Percentiles rank a stretch among this genome's conserved stretches.
Conservation (phyloP, 371 early-diverging fungal genomes). For the Chytridium lagenaria region DNA sequence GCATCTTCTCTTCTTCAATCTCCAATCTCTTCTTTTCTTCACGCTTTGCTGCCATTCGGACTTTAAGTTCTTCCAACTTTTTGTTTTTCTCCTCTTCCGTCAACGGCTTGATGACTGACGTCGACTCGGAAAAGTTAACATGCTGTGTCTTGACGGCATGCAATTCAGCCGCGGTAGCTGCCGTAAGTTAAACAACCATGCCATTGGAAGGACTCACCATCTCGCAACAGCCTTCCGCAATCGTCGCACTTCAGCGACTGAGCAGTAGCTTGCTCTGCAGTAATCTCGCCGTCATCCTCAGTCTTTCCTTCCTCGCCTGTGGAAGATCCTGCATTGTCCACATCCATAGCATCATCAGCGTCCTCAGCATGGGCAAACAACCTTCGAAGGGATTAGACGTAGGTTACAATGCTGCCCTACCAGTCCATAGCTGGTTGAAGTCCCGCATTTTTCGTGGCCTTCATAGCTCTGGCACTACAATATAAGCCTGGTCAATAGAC, state of each 20-base stretch:
- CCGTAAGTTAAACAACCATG: neutral
- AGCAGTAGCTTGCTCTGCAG: constrained; percentile 58
- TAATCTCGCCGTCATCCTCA: constrained; percentile 64
- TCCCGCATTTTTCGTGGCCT: constrained; percentile 81
- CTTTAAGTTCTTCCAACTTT: constrained; percentile 79
- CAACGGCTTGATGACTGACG: constrained; percentile 80
- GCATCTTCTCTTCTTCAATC: constrained; percentile 69
- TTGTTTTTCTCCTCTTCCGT: constrained; percentile 84
- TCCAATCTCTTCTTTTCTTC: constrained; percentile 67
- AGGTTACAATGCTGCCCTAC: constrained; percentile 59
- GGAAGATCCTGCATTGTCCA: constrained; percentile 39
- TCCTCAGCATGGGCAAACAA: constrained; percentile 77
- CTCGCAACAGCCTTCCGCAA: constrained; percentile 81
- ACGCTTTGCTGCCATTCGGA: constrained; percentile 72
- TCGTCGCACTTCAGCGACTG: constrained; percentile 84
- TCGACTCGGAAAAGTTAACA: constrained; percentile 86
- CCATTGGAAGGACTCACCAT: constrained; percentile 55
- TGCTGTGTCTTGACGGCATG: constrained; percentile 87
- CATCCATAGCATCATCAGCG: constrained; percentile 66
- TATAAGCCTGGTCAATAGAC: neutral
- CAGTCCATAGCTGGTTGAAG: constrained; percentile 91
- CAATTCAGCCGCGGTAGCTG: constrained; percentile 76
- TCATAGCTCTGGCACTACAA: constrained; percentile 59
- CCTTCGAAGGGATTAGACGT: constrained; percentile 57
- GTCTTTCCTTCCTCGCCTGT: constrained; percentile 17